Base-by-base conservation (phyloP, 1,284 basidiomycete species). In the Takashimella tepidaria region DNA sequence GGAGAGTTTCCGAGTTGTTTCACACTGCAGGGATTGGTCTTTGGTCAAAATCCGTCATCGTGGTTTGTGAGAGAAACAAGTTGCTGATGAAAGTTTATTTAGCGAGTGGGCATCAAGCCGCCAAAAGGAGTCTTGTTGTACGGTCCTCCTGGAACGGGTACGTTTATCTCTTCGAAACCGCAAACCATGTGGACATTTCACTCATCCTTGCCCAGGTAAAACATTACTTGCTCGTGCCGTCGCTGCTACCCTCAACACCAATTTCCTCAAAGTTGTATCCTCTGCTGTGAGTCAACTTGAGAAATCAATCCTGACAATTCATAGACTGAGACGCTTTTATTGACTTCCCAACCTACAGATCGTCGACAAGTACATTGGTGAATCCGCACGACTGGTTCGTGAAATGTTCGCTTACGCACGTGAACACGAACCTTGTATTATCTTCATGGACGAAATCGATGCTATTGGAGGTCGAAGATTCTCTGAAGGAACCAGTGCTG, bases 321-420 rank as follows among this genome's bases (percentile, higher is more conserved):
- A 8, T 37, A 8, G 16, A 37, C 31, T 16, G 16, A 37, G 31
- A 37, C 31, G 16, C 31, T 8, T 37, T 16, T 37, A 37, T 8
- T 16, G 42, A 20, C 13, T 27, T 25, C 20, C 12, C 48, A 47
- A 12, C 51, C 50, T 26, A 19, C 57, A 76, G 73, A 98, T 99
- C 63, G 96, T 98, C 54, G 95, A 98, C 82, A 98, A 98, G 78
- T 99, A 98, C 76, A 98, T 98, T 56, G 96, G 96, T 65, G 96
- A 98, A 79, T 91, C 88, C 56, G 95, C 95, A 12, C 83, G 95
- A 54, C 84, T 98, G 5, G 87, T 99, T 22, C 83, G 90, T 60
- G 93, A 98, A 75, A 98, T 99, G 95, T 99, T 99, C 70, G 92
- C 89, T 12, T 98, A 98, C 74, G 95, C 95, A 8, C 83, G 82